Percentiles rank a stretch among this genome's conserved stretches.
These are phyloP conservation scores for Gigaspora rosea DNA, from an alignment of 192 early-diverging fungal genomes.

Conservation along the genomic window DNA sequence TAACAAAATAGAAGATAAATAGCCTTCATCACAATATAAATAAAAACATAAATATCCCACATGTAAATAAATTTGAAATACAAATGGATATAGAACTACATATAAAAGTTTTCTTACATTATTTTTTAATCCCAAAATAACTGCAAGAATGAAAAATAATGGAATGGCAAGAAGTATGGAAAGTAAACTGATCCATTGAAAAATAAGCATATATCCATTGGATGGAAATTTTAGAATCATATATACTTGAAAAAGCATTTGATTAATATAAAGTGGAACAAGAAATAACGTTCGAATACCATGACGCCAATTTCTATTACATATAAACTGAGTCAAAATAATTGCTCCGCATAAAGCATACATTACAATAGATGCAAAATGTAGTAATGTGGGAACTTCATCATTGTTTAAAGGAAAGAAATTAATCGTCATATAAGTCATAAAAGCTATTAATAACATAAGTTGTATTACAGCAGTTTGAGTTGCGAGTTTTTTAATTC, in stretches of 20 bases:
- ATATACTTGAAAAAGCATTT: constrained; percentile 19
- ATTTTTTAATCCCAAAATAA: background rate
- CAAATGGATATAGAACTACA: constrained; percentile 3
- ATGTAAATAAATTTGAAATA: constrained; percentile 17
- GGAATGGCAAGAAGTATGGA: constrained; percentile 5
- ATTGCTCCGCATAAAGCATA: constrained; percentile 11
- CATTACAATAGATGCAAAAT: background rate
- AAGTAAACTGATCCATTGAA: constrained; percentile 13
- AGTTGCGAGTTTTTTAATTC: constrained; percentile 2
- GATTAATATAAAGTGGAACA: background rate
- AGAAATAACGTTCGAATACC: background rate
- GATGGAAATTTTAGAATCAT: background rate
- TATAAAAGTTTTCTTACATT: constrained; percentile 1
- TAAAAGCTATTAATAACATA: background rate
- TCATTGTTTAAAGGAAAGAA: constrained; percentile 13
- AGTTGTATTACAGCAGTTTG: constrained; percentile 12
- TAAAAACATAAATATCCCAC: constrained; percentile 16
- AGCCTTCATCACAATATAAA: constrained; percentile 22
- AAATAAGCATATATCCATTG: constrained; percentile 1
- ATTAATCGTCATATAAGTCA: constrained; percentile 8
- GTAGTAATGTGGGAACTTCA: background rate
- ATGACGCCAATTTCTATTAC: background rate
- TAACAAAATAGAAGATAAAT: constrained; percentile 4
- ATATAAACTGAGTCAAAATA: constrained; percentile 3
- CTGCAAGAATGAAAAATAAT: background rate